Conservation (phyloP, 164 flowering plant genomes). For the Vitis cinerea region DNA sequence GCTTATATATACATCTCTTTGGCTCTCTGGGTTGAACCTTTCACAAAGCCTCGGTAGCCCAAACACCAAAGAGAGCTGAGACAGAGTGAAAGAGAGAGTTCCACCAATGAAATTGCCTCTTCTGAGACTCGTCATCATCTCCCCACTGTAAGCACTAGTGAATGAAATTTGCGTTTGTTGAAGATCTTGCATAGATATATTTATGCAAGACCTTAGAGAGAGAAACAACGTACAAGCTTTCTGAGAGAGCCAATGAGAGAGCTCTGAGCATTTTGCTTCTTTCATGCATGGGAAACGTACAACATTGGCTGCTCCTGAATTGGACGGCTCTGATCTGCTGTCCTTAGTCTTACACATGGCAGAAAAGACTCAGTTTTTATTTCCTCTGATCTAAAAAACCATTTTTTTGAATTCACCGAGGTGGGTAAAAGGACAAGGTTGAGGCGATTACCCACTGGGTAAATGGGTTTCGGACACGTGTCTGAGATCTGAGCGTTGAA, state of each 20-base stretch:
- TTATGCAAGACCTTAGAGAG: conserved; percentile 16
- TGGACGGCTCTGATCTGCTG: conserved; percentile 38
- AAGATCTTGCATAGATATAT: conserved; percentile 35
- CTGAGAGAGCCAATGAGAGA: conserved; percentile 33
- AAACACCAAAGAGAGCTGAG: conserved; percentile 3
- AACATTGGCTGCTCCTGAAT: conserved; percentile 16
- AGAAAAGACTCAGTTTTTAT: conserved; percentile 2
- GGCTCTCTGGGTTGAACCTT: conserved; percentile 11
- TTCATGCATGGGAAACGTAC: conserved; percentile 16
- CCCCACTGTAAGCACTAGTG: conserved; percentile 10
- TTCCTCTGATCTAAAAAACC: background rate
- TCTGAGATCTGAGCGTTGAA: conserved; percentile 8
- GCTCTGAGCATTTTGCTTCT: conserved; percentile 31
- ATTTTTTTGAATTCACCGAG: conserved; percentile 6
- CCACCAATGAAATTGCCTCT: conserved; percentile 12
- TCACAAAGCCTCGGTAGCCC: conserved; percentile 8
- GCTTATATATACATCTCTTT: conserved; percentile 1
- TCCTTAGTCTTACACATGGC: conserved; percentile 16
- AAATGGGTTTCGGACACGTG: conserved; percentile 20
- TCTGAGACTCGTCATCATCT: conserved; percentile 5
- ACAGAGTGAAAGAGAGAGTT: conserved; percentile 8
- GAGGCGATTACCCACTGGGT: conserved; percentile 22
- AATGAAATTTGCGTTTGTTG: conserved; percentile 11
- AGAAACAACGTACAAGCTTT: background rate
- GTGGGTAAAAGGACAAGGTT: conserved; percentile 13